Conservation (phyloP, 1,284 basidiomycete genomes). For the Boletus semigastroideus region DNA sequence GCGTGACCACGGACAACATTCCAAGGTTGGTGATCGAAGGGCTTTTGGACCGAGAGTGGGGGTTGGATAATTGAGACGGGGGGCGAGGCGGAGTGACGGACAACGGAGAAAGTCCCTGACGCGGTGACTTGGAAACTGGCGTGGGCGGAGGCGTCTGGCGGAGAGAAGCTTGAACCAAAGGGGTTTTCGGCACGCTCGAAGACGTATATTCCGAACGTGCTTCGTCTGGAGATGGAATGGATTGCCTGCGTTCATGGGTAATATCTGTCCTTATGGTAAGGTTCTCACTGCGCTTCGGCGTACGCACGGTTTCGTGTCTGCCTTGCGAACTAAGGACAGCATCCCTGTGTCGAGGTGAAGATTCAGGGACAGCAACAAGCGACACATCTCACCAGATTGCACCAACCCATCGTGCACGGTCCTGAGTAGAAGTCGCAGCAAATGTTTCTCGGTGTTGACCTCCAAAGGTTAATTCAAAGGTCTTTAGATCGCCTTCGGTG, state of each 20-base stretch:
- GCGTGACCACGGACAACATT: slow-evolving; percentile 49
- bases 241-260: not conserved
- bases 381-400: slow-evolving; percentile 56
- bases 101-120: slow-evolving; percentile 14
- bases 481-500: slow-evolving; percentile 40
- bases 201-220: slow-evolving; percentile 31
- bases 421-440: slow-evolving; percentile 56
- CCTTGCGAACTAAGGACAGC: slow-evolving; percentile 47
- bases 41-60: slow-evolving; percentile 39
- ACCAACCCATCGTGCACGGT: slow-evolving; percentile 69
- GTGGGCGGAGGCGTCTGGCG: slow-evolving; percentile 20
- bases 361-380: not conserved
- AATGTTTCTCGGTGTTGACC: slow-evolving; percentile 55
- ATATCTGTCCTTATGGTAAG: slow-evolving; percentile 24
- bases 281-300: not conserved
- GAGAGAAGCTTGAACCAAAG: not conserved
- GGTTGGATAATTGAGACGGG: slow-evolving; percentile 21
- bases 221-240: slow-evolving; percentile 16
- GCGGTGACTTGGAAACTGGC: slow-evolving; percentile 26
- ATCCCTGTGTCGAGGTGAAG: slow-evolving; percentile 47
- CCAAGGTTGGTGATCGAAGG: slow-evolving; percentile 55
- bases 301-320: not conserved
- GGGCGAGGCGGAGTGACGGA: slow-evolving; percentile 30
- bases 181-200: slow-evolving; percentile 20
- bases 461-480: slow-evolving; percentile 65